Conservation (phyloP, 176 grass and related monocot genomes). For the Oropetium thomaeum region DNA sequence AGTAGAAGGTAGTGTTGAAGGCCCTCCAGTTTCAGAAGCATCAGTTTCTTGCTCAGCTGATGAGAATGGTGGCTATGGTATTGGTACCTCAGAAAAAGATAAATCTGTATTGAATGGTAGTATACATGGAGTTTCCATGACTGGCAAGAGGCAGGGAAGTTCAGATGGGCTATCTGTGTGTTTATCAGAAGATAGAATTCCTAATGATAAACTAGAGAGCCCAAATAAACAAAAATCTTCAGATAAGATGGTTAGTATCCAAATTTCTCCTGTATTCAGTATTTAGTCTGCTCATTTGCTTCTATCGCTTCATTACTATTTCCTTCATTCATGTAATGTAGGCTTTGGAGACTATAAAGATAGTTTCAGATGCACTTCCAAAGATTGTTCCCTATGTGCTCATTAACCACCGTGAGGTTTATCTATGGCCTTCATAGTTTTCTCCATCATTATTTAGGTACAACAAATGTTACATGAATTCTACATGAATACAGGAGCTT, state of each 20-base stretch:
- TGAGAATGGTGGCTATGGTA: slow-evolving; percentile 36
- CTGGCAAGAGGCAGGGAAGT: slow-evolving; percentile 42
- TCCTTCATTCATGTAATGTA: slow-evolving; percentile 47
- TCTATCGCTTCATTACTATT: not conserved
- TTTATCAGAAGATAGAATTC: slow-evolving; percentile 43
- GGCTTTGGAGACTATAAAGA: slow-evolving; percentile 93
- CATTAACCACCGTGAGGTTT: slow-evolving; percentile 99
- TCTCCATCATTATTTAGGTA: slow-evolving; percentile 30
- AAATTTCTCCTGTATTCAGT: slow-evolving; percentile 20
- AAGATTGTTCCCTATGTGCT: slow-evolving; percentile 98
- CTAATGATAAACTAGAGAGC: slow-evolving; percentile 54
- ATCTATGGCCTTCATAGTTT: slow-evolving; percentile 45
- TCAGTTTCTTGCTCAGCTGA: slow-evolving; percentile 26
- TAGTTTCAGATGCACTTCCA: slow-evolving; percentile 95
- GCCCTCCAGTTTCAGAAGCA: slow-evolving; percentile 36
- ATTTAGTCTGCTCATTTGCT: slow-evolving; percentile 11
- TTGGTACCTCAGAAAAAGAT: slow-evolving; percentile 36
- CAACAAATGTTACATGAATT: slow-evolving; percentile 32
- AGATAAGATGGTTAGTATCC: slow-evolving; percentile 69
- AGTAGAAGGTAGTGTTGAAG: slow-evolving; percentile 25
- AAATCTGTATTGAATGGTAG: slow-evolving; percentile 29
- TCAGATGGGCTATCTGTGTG: slow-evolving; percentile 37
- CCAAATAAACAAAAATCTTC: slow-evolving; percentile 64
- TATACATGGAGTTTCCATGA: slow-evolving; percentile 44
- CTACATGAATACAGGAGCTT: slow-evolving; percentile 67